Base-by-base conservation (phyloP, 352 stramenopile species). In the Phytophthora aleatoria region DNA sequence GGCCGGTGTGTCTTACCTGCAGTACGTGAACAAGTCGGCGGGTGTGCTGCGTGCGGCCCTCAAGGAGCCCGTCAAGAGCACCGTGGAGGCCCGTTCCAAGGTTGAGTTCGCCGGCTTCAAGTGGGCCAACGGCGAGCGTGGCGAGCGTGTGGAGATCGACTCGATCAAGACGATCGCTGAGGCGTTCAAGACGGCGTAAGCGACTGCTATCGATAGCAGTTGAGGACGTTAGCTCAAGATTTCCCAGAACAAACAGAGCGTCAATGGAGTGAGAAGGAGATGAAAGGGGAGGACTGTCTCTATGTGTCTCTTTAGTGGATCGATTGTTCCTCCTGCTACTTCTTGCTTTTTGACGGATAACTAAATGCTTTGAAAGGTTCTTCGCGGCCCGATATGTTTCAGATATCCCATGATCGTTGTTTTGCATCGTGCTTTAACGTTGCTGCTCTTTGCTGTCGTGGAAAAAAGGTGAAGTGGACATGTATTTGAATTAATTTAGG, bases 11-110 rank as follows among this genome's bases (percentile, higher is more conserved):
- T 95, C 87, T 56, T 95, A 95, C 79, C 77, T 95, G 64, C 85
- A 94, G 79, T 95, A 95, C 78, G 78, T 89, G 51, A 95, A 95
- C 83, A 83, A 92, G 77, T 92, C 81, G 66, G 87, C 87, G 33
- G 57, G 50, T 58, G 77, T 93, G 52, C 71, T 95, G 44, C 87
- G 87, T 26, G 78, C 85, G 60, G 67, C 82, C 48, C 73, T 93
- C 45, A 95, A 95, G 83, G 87, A 95, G 67, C 87, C 87, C n/a
- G 67, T 93, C 53, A 95, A 95, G 81, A 93, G 78, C 82, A 94
- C 87, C 58, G 61, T 94, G 50, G 43, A 81, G 36, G 58, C 79
- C 41, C 85, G 87, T 52, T 89, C 79, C 53, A 79, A 91, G 55
- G 81, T 95, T 66, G 74, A 92, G 69, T 94, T 94, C 61, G 87